Evolutionary conservation across 306 rosid genomes (phyloP), one percentile per base, ranked within the genome.

Genomic region (Fragaria iinumae): DNA sequence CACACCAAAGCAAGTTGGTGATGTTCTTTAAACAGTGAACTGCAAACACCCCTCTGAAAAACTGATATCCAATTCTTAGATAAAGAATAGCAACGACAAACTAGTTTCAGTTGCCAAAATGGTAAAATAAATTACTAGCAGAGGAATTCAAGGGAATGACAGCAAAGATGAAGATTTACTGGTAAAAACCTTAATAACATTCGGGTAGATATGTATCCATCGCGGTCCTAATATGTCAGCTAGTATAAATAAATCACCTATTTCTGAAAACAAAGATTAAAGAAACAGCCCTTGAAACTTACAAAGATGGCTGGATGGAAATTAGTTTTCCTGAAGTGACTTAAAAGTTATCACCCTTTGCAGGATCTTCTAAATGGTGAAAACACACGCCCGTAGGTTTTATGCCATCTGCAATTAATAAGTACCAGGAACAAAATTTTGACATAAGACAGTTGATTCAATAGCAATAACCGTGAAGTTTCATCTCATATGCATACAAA

Each of bases 331-430:
- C 55, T 10, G 55, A 39, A 14, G 29, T 6, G 39, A 12, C 5
- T 59, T 27, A 27, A 60, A 73, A 25, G 43, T 57, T 16, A 41
- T 43, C 25, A 17, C 43, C 39, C 13, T 57, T 41, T 57, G 57
- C 44, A 23, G 77, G n/a, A 73, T 11, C 69, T 23, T 44, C 44
- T 59, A 59, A 59, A 32, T 13, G 11, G 43, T 43, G 41, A 41
- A 56, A 47, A 41, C 75, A 49, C 27, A 29, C 4, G 29, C 52
- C 75, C 27, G 5, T 10, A 9, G 27, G 18, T 41, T 21, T 10
- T 74, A 74, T 43, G 57, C 69, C 77, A 59, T 59, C 77, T 43
- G 77, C 77, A 74, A 25, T 59, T 25, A 21, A 25, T 17, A 74
- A 17, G 32, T 74, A 55, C 56, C 68, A 74, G 44, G 56, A 73